Base-by-base conservation (phyloP, 768 basidiomycete genomes). In the Leucosporidium scottii region DNA sequence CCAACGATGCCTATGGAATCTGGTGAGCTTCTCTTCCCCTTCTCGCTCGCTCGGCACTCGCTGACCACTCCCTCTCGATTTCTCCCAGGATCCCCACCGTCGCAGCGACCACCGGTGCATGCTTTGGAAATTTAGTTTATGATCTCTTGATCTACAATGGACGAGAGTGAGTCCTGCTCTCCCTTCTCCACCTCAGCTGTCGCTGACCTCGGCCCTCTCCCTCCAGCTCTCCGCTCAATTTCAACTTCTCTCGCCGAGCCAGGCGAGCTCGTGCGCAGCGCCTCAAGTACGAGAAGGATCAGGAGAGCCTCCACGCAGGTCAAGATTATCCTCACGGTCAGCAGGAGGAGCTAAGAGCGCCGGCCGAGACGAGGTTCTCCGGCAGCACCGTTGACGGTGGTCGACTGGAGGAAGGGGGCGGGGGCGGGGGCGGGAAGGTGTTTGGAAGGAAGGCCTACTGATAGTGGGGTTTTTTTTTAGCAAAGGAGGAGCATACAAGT, bases 111-210 rank as follows among this genome's bases (percentile, higher is more conserved):
- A 30, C 54, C 27, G 54, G 54, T 18, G 54, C 54, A 18, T 27
- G n/a, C 31, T 58, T 58, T 15, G 57, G 31, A 3, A 58, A 34
- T 21, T 18, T 58, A 10, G 3, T 58, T 7, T 58, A 58, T 21
- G 57, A 58, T 17, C 18, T 58, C 4, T 34, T 58, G 20, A 58
- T 58, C 57, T 58, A 58, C 57, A 58, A 34, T 34, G 57, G 57
- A 5, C 30, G 34, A 23, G 57, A 58, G 31, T 58, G 31, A 34
- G 57, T 36, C 31, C 30, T 12, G 6, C 34, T 8, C 57, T 36
- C 34, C 34, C 20, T 39, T 31, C 17, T 28, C 55, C 7, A 5
- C 8, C 28, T 56, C 55, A 21, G 50, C 23, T 4, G 3, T 51
- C 25, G 50, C 50, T 51, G 50, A 51, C 50, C 23, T n/a, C n/a